Evolutionary conservation across 2,329 filamentous ascomycete genomes (phyloP).

Genomic region (Zymoseptoria passerinii): DNA sequence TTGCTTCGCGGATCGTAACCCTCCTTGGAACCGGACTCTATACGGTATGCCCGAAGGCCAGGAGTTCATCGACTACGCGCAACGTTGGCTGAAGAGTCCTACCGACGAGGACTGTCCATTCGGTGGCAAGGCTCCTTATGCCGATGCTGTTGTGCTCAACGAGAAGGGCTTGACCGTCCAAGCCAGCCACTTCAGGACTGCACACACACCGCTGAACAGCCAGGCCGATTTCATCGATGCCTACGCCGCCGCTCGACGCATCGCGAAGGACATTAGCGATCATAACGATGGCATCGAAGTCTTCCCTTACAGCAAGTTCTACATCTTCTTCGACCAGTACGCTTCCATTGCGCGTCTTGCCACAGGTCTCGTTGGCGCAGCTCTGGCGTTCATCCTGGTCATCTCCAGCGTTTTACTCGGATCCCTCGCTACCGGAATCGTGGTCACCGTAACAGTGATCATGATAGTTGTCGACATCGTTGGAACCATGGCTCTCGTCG

Average conservation of each 20-base stretch:
- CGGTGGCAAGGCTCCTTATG: constrained; percentile 80
- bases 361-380: constrained; percentile 68
- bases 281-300: constrained; percentile 67
- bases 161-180: constrained; percentile 56
- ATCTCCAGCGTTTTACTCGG: constrained; percentile 76
- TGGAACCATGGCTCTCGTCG: constrained; percentile 82
- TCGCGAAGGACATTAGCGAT: constrained; percentile 65
- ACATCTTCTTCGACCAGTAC: constrained; percentile 99
- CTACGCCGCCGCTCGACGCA: constrained; percentile 81
- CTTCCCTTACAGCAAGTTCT: constrained; percentile 95
- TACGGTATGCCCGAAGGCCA: constrained; percentile 83
- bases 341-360: constrained; percentile 74
- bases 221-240: constrained; percentile 90
- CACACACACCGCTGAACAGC: constrained; percentile 75
- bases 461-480: constrained; percentile 96
- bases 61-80: constrained; percentile 82
- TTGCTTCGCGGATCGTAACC: constrained; percentile 71
- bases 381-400: constrained; percentile 74
- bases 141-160: constrained; percentile 74
- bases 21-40: constrained; percentile 82
- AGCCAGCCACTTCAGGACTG: constrained; percentile 85
- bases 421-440: constrained; percentile 68
- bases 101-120: constrained; percentile 79
- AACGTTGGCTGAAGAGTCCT: constrained; percentile 72
- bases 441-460: constrained; percentile 76